Evolutionary conservation across 148 eudicot genomes (phyloP), one percentile per base, ranked within the genome.

Genomic region (Camellia granthamiana): DNA sequence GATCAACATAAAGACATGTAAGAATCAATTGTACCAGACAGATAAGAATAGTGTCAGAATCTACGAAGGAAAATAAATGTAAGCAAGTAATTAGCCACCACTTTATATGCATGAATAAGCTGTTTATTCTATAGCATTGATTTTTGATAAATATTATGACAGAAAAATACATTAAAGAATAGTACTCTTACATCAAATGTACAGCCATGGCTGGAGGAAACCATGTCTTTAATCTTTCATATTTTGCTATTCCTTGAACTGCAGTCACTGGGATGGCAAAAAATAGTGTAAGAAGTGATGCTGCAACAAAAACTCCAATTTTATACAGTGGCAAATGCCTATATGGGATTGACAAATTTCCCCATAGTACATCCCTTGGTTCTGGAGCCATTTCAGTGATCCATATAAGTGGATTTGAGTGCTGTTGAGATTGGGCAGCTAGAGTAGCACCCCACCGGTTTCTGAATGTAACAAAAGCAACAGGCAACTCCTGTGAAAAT

Each of bases 181-280:
- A 43, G 42, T 19, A 74, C 12, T 30, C 91, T 89, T 83, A 94
- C 98, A 94, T 94, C 80, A 91, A 84, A 56, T 89, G 86, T 72
- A 95, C 63, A 43, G 97, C 98, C 89, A 86, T 90, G 19, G 92
- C 98, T 60, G 98, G 97, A 80, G 98, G 98, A 82, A 95, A 95
- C 98, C 98, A 95, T 84, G 91, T 89, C 87, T 77, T 90, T 72
- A 95, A 64, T 78, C 81, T 92, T 79, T 95, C 97, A 83, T 83
- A 95, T 79, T 95, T 91, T 38, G 97, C 97, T 30, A 95, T 88
- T 76, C 98, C 98, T 81, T 95, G 98, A 83, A 95, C 93, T 44
- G 94, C 97, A 66, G 97, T 86, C 8, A 95, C 98, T 21, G 98
- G 98, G 21, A 90, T 86, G 49, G 94, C 85, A 75, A 95, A 95